These are phyloP conservation scores for Murraya paniculata DNA, from an alignment of 345 rosid genomes.

Conservation along the genomic window DNA sequence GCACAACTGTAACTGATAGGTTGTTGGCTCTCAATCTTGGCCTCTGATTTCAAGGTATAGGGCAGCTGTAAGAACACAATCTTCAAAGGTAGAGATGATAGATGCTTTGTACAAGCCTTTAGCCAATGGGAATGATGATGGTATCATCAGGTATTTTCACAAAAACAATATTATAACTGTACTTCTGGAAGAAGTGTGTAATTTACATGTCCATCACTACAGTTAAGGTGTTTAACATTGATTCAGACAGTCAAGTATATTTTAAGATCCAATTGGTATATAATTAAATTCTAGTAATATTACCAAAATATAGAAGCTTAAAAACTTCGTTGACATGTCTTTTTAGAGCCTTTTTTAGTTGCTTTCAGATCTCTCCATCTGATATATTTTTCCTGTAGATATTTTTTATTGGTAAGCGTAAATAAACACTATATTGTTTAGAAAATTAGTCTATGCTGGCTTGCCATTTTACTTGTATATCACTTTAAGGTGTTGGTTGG, in stretches of 20 bases:
- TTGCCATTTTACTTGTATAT: background rate
- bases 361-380: background rate
- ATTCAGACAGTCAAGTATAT: background rate
- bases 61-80: conserved; percentile 86
- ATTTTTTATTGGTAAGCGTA: background rate
- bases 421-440: background rate
- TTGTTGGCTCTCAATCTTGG: conserved; percentile 84
- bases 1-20: conserved; percentile 42
- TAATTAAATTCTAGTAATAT: background rate
- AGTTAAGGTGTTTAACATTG: background rate
- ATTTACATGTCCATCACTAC: background rate
- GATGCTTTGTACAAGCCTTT: conserved; percentile 78
- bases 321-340: background rate
- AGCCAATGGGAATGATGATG: conserved; percentile 58
- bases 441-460: background rate
- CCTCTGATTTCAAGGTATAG: conserved; percentile 82
- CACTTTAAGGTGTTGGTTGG: background rate
- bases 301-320: background rate
- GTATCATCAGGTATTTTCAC: conserved; percentile 67
- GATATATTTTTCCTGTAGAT: background rate
- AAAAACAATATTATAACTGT: background rate
- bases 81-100: conserved; percentile 80
- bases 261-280: background rate
- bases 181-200: background rate
- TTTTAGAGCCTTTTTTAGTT: background rate